Evolutionary conservation across 805 yeast genomes (phyloP).

Genomic region (Kazachstania taianensis): DNA sequence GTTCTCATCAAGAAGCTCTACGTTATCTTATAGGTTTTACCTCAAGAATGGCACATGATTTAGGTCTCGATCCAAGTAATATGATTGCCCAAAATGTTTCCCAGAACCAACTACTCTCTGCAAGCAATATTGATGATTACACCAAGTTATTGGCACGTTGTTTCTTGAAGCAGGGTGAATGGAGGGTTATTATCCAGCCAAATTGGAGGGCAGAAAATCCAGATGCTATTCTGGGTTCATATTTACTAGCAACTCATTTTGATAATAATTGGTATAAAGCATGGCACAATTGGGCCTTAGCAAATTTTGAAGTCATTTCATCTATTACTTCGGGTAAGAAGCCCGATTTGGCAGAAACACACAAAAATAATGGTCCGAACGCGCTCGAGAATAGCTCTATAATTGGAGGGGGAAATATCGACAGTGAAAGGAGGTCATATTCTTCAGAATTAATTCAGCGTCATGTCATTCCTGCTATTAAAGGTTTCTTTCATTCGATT

Average conservation of each 20-base stretch:
- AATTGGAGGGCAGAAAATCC: constrained; percentile 74
- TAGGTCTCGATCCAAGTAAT: constrained; percentile 77
- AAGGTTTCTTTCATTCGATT: constrained; percentile 88
- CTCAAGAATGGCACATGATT: constrained; percentile 75
- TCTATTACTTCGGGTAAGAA: constrained; percentile 30
- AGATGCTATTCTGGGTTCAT: constrained; percentile 84
- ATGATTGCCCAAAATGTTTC: constrained; percentile 81
- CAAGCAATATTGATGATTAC: constrained; percentile 69
- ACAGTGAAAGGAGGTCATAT: constrained; percentile 20
- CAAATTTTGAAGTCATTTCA: constrained; percentile 87
- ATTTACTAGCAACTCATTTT: constrained; percentile 84
- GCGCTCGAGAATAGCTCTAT: background rate
- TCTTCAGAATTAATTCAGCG: constrained; percentile 55
- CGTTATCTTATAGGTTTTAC: constrained; percentile 81
- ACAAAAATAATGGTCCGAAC: background rate
- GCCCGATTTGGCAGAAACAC: constrained; percentile 9
- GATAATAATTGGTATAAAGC: constrained; percentile 92
- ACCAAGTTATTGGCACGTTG: constrained; percentile 83
- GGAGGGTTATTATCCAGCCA: constrained; percentile 75
- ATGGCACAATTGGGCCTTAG: constrained; percentile 98
- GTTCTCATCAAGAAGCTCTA: constrained; percentile 75
- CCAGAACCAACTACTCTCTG: constrained; percentile 33
- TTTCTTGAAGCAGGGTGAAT: constrained; percentile 92
- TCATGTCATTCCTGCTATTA: constrained; percentile 88
- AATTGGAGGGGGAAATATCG: constrained; percentile 15